Evolutionary conservation across 495 filamentous ascomycete species (phyloP), one percentile per base, ranked within the genome.

Genomic region (Penicillium angulare): DNA sequence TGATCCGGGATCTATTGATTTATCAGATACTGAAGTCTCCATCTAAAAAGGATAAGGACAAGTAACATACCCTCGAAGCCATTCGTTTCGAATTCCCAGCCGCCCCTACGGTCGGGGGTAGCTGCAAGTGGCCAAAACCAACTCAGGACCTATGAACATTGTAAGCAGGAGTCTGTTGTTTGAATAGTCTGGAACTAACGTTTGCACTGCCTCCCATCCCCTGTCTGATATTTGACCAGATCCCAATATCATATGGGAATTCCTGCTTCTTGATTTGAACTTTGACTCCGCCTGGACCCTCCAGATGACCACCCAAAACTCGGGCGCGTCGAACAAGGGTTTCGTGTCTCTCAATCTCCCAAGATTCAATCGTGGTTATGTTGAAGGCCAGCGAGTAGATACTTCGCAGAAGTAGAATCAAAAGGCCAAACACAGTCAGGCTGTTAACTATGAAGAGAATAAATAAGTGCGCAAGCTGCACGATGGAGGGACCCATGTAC

Each of bases 171-270:
- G 10, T 47, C 17, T 12, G 21, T 9, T 29, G 24, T 16, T 27
- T n/a, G 2, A 10, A 18, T 16, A 20, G n/a, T 35, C 21, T 1
- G 9, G 7, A 0, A 60, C 66, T 50, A 10, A 77, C 73, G 67
- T 79, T 76, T 20, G 56, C 56, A 51, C 74, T 82, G 0, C 79
- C 77, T 3, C 89, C 90, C 84, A 95, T 91, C 24, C 79, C 86
- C 48, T 86, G 81, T 48, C 71, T 81, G 39, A 92, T 70, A 61
- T 96, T 96, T 17, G 72, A 71, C 78, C 84, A 93, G 40, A 97
- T 76, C 7, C 93, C 95, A 50, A 97, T 78, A 63, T 98, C 93
- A 58, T 95, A 97, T 0, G 90, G 90, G 63, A 90, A 96, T 59
- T 95, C 90, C 56, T 93, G 85, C 39, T 77, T 78, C 35, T 68